Conservation (phyloP, 768 basidiomycete genomes). For the Leccinellum rugosiceps region DNA sequence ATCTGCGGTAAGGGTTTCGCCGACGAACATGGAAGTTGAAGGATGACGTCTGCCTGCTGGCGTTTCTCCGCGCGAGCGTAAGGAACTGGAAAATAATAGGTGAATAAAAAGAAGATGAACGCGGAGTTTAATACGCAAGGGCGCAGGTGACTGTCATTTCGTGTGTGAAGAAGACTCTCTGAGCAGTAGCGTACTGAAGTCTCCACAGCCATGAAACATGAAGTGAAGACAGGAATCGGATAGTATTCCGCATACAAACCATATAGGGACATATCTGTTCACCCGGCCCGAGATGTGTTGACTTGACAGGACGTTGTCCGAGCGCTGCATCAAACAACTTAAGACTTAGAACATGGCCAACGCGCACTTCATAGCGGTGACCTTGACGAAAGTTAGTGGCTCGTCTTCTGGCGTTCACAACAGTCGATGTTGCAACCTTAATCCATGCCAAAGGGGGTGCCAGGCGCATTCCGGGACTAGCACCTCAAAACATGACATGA, state of each 20-base stretch:
- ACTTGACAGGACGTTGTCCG: background rate
- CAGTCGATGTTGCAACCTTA: background rate
- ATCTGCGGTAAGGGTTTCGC: background rate
- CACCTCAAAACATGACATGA: background rate
- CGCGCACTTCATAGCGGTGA: background rate
- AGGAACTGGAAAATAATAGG: background rate
- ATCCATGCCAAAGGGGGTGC: slow-evolving; percentile 1
- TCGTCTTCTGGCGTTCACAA: background rate
- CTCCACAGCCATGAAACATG: background rate
- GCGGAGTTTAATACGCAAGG: background rate
- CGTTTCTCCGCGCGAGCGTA: background rate
- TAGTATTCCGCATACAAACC: background rate
- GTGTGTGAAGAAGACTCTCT: slow-evolving; percentile 6
- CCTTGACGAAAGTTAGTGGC: background rate
- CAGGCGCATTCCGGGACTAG: background rate
- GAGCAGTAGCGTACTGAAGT: background rate
- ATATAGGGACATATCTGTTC: background rate
- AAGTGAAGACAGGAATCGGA: background rate
- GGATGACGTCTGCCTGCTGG: background rate
- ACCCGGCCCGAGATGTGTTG: background rate
- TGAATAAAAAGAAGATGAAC: slow-evolving; percentile 1
- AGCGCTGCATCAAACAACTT: background rate
- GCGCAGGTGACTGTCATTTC: background rate
- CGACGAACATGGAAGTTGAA: slow-evolving; percentile 6
- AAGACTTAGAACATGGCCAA: background rate